Conservation (phyloP, 1,284 basidiomycete species). For the Sphagnurus paluster region DNA sequence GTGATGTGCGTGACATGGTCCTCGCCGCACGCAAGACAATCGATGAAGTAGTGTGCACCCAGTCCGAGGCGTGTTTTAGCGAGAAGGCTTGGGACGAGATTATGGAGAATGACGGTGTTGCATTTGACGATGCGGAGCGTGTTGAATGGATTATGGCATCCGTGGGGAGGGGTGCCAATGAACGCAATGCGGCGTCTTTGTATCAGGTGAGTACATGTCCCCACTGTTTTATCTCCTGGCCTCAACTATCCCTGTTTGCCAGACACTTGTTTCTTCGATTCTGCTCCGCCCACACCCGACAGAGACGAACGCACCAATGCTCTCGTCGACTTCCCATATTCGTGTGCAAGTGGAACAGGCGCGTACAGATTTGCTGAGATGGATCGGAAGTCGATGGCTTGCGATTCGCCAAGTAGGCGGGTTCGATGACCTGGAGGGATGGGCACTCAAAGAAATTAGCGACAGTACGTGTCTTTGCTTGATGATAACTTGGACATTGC, state of each 20-base stretch:
- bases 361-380: conserved; percentile 66
- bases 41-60: conserved; percentile 59
- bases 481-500: background rate
- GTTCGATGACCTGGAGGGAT: conserved; percentile 79
- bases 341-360: conserved; percentile 73
- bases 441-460: conserved; percentile 87
- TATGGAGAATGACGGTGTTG: conserved; percentile 64
- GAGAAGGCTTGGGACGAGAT: conserved; percentile 71
- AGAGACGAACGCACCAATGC: conserved; percentile 56
- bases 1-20: conserved; percentile 65
- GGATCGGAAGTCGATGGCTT: conserved; percentile 72
- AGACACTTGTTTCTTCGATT: conserved; percentile 77
- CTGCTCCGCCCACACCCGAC: conserved; percentile 68
- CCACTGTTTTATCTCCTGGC: background rate
- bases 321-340: conserved; percentile 64
- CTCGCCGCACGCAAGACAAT: conserved; percentile 55
- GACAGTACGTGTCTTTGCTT: conserved; percentile 55
- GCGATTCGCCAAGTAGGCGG: conserved; percentile 77
- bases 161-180: conserved; percentile 57
- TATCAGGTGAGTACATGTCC: conserved; percentile 60
- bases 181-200: conserved; percentile 60
- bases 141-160: conserved; percentile 72
- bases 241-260: conserved; percentile 7
- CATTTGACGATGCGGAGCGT: conserved; percentile 74
- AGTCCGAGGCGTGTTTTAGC: conserved; percentile 65